These are phyloP conservation scores for Aureobasidium uvarum DNA, from an alignment of 2,329 filamentous ascomycete species.

Conservation along the genomic window DNA sequence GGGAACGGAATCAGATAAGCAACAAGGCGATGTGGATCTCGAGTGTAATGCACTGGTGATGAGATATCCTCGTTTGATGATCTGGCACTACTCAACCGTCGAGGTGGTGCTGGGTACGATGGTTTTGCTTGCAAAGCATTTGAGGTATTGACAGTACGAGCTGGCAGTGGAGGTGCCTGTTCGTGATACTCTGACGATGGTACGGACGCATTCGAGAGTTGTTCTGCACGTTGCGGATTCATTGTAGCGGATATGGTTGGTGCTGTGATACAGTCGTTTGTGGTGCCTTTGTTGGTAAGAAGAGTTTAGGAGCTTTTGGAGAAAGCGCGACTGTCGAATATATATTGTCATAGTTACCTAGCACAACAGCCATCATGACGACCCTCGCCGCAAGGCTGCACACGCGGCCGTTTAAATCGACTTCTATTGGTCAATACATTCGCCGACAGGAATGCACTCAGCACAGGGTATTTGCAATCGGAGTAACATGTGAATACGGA, in stretches of 20 bases:
- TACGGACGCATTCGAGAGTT: background rate
- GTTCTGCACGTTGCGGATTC: background rate
- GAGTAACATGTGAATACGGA: background rate
- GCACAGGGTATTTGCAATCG: background rate
- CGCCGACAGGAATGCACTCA: background rate
- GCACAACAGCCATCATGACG: constrained; percentile 6
- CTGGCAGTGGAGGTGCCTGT: constrained; percentile 13
- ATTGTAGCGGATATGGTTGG: background rate
- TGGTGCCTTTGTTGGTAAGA: background rate
- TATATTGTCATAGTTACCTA: background rate
- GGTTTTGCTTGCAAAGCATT: background rate
- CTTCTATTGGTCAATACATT: background rate
- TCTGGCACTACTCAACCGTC: background rate
- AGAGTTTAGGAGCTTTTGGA: background rate
- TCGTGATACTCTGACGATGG: background rate
- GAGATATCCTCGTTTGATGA: constrained; percentile 31
- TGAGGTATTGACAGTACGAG: background rate
- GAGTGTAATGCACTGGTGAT: constrained; percentile 43
- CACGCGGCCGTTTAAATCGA: background rate
- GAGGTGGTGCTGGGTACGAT: constrained; percentile 11
- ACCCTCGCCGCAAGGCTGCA: constrained; percentile 1
- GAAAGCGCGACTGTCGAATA: background rate
- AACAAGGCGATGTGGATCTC: constrained; percentile 45
- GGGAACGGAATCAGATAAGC: constrained; percentile 49
- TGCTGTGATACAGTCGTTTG: background rate